Evolutionary conservation across 2,329 filamentous ascomycete species (phyloP), one percentile per base, ranked within the genome.

Genomic region (Ophiobolus disseminans): DNA sequence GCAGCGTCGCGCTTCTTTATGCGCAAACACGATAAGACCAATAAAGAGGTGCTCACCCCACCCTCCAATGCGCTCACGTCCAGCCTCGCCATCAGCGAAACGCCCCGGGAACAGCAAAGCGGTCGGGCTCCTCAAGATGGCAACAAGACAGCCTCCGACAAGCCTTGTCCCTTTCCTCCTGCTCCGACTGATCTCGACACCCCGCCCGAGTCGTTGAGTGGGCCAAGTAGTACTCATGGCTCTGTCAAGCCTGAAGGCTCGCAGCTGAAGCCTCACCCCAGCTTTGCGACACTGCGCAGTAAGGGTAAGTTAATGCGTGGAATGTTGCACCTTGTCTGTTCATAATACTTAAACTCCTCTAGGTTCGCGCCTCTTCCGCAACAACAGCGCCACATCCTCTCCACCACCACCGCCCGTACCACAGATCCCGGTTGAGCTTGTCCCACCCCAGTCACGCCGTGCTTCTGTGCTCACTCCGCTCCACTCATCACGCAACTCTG

Each of bases 361-460:
- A 62, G 62, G 58, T 26, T 63, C 56, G 2, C 51, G 48, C 6
- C 25, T 65, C 39, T 63, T 63, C 30, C 38, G 45, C 36, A 43
- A 38, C 25, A 46, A 30, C 11, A 41, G 4, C 11, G 5, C 23
- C 7, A 22, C 37, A 16, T 36, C 50, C n/a, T 42, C 42, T 11
- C 38, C 49, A 5, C 56, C 60, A n/a, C 56, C 47, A 19, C 59
- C 55, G 10, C 60, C 51, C 1, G 6, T 53, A 3, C 62, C 62
- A 1, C 53, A 58, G 32, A 53, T 63, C 5, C 49, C 55, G 9
- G 36, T 50, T n/a, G 34, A 45, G 2, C 38, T 32, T 3, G 23
- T 40, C 16, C 19, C 38, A 8, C 28, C 47, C 16, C 48, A 47
- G n/a, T 16, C 46, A 2, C 45, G 20, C 23, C 57, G 26, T 8